Base-by-base conservation (phyloP, 2,329 filamentous ascomycete species). In the Colletotrichum limetticola region DNA sequence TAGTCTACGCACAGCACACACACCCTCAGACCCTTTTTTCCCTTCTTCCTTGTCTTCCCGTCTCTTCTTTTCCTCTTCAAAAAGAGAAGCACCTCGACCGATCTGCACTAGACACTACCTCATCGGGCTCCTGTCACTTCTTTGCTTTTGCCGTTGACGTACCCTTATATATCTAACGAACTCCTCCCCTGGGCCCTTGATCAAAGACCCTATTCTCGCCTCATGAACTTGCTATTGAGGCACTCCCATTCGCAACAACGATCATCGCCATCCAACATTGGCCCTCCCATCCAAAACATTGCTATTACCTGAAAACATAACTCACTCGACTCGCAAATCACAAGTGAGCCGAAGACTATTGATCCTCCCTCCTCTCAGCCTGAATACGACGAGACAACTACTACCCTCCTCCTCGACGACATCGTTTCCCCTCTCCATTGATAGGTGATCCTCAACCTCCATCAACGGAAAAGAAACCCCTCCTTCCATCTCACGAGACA, bases 211-310 rank as follows among this genome's bases (percentile, higher is more conserved):
- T 59, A 22, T 52, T 16, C 30, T 42, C 67, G 58, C 63, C 79
- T 78, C 76, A 85, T 85, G 83, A 82, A 76, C 79, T 83, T 79
- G 83, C 79, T 85, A 85, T 77, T 85, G 81, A 85, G 80, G 83
- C 76, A 69, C 68, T 49, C 65, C 32, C n/a, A 26, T 37, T 24
- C 35, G 61, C 28, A 56, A 72, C 46, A 52, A 53, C 42, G n/a
- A 66, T 24, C 26, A 62, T 12, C 61, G n/a, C 35, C 37, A 22
- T 62, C 76, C 66, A 75, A 76, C 76, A 75, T 76, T 68, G 76
- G 78, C 78, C 76, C 78, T 76, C 77, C 62, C 75, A 59, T 28
- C 65, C 53, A 55, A 52, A 62, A 58, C 56, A 68, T 57, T 64
- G 30, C 64, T 37, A 61, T 68, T 53, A 65, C 69, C 24, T 68